phyloP scores from a whole-genome alignment of 2,329 filamentous ascomycete species.

The Fusarium nodosum region DNA sequence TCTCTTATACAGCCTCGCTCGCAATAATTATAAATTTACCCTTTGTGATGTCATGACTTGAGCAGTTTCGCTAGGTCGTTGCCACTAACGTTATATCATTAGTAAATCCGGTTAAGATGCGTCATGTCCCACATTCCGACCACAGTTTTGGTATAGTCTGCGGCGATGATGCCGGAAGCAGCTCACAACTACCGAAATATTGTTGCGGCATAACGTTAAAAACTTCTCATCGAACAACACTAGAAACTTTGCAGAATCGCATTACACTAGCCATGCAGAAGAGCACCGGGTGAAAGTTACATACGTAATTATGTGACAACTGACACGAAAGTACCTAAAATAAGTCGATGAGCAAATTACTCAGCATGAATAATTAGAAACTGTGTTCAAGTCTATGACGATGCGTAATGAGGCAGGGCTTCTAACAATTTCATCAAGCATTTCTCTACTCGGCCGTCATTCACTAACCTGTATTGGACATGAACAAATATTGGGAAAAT shows the following conservation, averaged over 20 bases:
- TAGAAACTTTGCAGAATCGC: conserved; percentile 8
- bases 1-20: not conserved
- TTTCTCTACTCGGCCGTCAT: not conserved
- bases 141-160: conserved; percentile 16
- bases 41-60: conserved; percentile 27
- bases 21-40: conserved; percentile 6
- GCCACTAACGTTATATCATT: not conserved
- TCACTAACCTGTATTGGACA: no score
- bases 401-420: not conserved
- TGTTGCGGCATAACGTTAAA: conserved; percentile 5
- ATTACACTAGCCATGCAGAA: no score
- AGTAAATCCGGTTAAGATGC: conserved; percentile 10
- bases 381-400: conserved; percentile 16
- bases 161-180: not conserved
- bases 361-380: conserved; percentile 8
- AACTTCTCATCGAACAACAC: not conserved
- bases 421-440: not conserved
- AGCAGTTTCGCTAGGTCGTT: not conserved
- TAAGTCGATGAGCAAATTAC: not conserved
- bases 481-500: no score
- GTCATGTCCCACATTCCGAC: conserved; percentile 29
- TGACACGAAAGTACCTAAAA: no score
- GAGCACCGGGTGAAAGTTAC: not conserved
- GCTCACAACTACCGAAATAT: conserved; percentile 8
- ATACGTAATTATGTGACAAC: not conserved